A percentile compares a stretch with the other conserved stretches of the same genome.
Conservation (phyloP, 306 rosid species). For the Luffa aegyptiaca region DNA sequence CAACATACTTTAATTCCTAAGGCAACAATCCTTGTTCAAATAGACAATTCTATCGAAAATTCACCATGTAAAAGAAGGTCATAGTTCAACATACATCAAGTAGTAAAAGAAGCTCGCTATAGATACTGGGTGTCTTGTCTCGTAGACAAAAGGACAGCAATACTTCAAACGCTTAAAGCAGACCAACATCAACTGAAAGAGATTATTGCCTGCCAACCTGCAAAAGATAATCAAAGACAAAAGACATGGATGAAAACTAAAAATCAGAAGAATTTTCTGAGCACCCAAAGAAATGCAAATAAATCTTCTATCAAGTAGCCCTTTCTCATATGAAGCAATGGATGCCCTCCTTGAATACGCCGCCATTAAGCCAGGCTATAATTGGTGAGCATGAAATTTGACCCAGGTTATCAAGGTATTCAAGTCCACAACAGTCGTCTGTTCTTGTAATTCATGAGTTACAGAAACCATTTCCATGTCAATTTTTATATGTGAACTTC, state of each 20-base stretch:
- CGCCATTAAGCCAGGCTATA: neutral
- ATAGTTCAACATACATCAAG: conserved; percentile 81
- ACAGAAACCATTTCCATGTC: neutral
- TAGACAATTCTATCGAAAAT: conserved; percentile 14
- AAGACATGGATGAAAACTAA: conserved; percentile 46
- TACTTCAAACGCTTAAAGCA: conserved; percentile 62
- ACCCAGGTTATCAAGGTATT: neutral
- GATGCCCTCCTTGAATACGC: neutral
- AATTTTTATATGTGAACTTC: neutral
- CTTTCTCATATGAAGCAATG: conserved; percentile 25
- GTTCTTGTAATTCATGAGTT: neutral
- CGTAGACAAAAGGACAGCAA: conserved; percentile 56
- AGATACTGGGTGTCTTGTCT: conserved; percentile 55
- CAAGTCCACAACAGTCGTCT: neutral
- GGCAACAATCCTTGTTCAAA: conserved; percentile 10
- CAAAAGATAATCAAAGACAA: conserved; percentile 53
- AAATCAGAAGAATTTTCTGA: conserved; percentile 23
- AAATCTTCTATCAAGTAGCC: conserved; percentile 40
- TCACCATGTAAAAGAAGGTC: conserved; percentile 26
- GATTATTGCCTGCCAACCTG: conserved; percentile 56
- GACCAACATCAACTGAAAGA: conserved; percentile 44
- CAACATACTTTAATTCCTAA: neutral
- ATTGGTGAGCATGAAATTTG: conserved; percentile 1
- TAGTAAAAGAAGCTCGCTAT: conserved; percentile 60
- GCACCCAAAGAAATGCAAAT: conserved; percentile 55